These are phyloP conservation scores for Magnolia officinalis DNA, from an alignment of 164 flowering plant genomes.

Conservation along the genomic window DNA sequence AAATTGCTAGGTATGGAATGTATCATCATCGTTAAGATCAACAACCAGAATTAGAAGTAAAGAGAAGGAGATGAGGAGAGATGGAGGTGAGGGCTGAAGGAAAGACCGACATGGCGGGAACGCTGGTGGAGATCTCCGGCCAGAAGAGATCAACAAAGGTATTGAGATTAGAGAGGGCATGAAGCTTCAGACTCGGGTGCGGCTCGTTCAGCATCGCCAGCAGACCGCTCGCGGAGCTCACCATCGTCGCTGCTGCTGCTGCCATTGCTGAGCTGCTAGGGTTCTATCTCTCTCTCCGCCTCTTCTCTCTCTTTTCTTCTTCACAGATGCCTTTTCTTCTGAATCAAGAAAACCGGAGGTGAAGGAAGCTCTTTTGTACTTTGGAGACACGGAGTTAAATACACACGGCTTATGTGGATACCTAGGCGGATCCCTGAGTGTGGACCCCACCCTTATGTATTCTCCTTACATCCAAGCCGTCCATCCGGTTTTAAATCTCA, in stretches of 20 bases:
- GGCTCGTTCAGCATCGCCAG: slow-evolving; percentile 87
- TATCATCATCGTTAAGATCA: not conserved
- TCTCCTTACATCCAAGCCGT: no score
- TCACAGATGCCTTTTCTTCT: not conserved
- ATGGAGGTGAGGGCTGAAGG: not conserved
- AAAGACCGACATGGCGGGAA: slow-evolving; percentile 57
- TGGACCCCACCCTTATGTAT: no score
- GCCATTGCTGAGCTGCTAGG: not conserved
- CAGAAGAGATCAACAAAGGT: slow-evolving; percentile 68
- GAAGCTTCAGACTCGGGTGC: slow-evolving; percentile 71
- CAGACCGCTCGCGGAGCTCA: slow-evolving; percentile 82
- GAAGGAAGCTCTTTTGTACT: no score
- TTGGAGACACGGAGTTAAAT: no score
- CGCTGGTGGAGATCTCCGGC: slow-evolving; percentile 95
- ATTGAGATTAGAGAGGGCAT: slow-evolving; percentile 80
- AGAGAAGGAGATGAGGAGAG: not conserved
- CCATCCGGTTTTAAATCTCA: no score
- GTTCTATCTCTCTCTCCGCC: not conserved
- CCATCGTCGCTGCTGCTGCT: slow-evolving; percentile 52
- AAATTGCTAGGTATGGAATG: not conserved
- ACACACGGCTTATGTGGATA: no score
- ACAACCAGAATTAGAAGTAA: not conserved
- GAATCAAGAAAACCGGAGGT: not conserved
- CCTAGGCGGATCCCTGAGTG: no score
- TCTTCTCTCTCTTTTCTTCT: not conserved